Evolutionary conservation across 139 green algal species (phyloP), one percentile per base, ranked within the genome.

Genomic region (Micractinium conductrix): DNA sequence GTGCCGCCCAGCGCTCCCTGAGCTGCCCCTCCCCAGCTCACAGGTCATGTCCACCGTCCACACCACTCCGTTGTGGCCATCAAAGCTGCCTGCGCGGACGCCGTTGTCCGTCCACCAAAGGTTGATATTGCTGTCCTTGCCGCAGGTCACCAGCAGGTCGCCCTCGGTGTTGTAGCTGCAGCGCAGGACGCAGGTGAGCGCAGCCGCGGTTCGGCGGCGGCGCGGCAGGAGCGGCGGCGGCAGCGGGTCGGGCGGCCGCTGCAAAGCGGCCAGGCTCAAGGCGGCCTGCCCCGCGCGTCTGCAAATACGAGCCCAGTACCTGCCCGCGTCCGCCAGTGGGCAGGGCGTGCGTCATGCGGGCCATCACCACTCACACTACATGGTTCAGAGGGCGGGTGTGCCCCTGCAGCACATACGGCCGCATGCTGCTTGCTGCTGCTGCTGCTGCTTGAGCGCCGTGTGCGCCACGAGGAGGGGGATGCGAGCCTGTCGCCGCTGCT

Each of bases 151-250:
- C 1, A 99, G 80, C 35, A 99, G 87, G 84, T 99, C 97, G 22
- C 97, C 97, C 63, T 99, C 97, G 0, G 88, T 80, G 82, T 99
- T 99, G 92, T 97, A 99, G 87, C 95, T 98, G 90, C 86, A 87
- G 14, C 4, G 37, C 21, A 35, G 10, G n/a, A 35, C n/a, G n/a
- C n/a, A n/a, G n/a, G n/a, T n/a, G n/a, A n/a, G n/a, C n/a, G n/a
- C n/a, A n/a, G n/a, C n/a, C n/a, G n/a, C 12, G 1, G 7, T 9
- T 45, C 38, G 2, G 37, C 37, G 33, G 38, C 68, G 14, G 7
- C 16, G 5, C 21, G 68, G 21, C 33, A 35, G 1, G 40, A 58
- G 70, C 12, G 40, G 70, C 38, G 28, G 30, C 43, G 10, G 42
- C 3, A 14, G n/a, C 42, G 43, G 71, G 43, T 33, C 28, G 28